Base-by-base conservation (phyloP, 805 yeast genomes). In the Kuraishia ogatae region DNA sequence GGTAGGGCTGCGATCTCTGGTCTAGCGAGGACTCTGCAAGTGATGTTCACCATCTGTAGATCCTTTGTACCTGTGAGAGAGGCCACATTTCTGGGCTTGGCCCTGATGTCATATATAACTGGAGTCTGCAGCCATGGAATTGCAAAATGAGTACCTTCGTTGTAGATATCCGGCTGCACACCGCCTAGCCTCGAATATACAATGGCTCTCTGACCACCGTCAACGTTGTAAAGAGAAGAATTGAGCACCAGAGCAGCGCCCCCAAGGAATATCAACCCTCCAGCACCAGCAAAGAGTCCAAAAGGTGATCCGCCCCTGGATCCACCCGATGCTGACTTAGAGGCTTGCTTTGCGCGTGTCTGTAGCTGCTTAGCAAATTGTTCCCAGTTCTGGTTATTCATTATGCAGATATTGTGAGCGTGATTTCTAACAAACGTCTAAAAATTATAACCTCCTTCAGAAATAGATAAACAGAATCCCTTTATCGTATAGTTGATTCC, bases 141-240 rank as follows among this genome's bases (percentile, higher is more conserved):
- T 52, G 90, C 85, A 62, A 94, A 77, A 73, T 94, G 99, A 1
- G 99, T 94, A 62, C 99, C 99, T 75, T 94, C 99, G 51, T 82
- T 82, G 68, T 85, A 90, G 60, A 94, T 89, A 57, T 77, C 80
- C 19, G 92, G 84, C 66, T 84, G 87, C 51, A 94, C 85, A 67
- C 99, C 99, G 52, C 82, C 79, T 26, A 91, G 53, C 67, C 99
- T 83, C 24, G 96, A 90, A 70, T 94, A 94, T 46, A 94, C 81
- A 65, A 94, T 92, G 19, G 97, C 99, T 67, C 99, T 80, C 71
- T 93, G 98, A 72, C 99, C 99, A 83, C 99, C 99, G 71, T 94
- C 98, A 57, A 94, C 99, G 68, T 85, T 87, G 73, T 84, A 87
- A 39, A 87, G 72, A 1, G 91, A 76, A 48, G 81, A 73, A 61